Evolutionary conservation across 148 eudicot genomes (phyloP).

Genomic region (Beta vulgaris): DNA sequence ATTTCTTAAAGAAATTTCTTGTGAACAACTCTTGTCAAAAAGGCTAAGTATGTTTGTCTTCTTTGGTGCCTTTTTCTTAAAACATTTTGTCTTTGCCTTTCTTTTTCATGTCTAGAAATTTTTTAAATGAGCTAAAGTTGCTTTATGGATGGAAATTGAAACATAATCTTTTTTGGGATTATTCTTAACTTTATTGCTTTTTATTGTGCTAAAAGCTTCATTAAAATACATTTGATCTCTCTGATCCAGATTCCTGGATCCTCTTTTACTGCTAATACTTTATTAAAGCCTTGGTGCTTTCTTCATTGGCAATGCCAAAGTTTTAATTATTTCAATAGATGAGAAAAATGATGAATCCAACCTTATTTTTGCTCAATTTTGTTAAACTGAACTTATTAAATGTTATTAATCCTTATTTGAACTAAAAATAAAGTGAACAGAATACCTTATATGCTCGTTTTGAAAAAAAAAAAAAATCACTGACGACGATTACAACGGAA

Average conservation of each 20-base stretch:
- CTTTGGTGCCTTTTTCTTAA: background rate
- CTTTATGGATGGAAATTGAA: conserved; percentile 15
- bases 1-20: no score
- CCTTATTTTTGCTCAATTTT: no score
- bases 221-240: background rate
- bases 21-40: conserved; percentile 16
- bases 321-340: no score
- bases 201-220: background rate
- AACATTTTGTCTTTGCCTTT: background rate
- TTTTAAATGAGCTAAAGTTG: conserved; percentile 8
- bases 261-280: background rate
- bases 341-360: no score
- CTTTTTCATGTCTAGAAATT: background rate
- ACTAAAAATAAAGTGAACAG: no score
- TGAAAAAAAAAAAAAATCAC: no score
- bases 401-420: no score
- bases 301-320: no score
- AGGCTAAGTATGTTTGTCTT: conserved; percentile 14
- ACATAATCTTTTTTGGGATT: conserved; percentile 31
- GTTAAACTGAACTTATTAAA: no score
- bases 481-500: no score
- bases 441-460: no score
- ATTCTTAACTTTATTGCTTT: conserved; percentile 12
- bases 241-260: background rate
- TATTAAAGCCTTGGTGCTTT: background rate